Base-by-base conservation (phyloP, 2,329 filamentous ascomycete genomes). In the Cryoendolithus antarcticus region DNA sequence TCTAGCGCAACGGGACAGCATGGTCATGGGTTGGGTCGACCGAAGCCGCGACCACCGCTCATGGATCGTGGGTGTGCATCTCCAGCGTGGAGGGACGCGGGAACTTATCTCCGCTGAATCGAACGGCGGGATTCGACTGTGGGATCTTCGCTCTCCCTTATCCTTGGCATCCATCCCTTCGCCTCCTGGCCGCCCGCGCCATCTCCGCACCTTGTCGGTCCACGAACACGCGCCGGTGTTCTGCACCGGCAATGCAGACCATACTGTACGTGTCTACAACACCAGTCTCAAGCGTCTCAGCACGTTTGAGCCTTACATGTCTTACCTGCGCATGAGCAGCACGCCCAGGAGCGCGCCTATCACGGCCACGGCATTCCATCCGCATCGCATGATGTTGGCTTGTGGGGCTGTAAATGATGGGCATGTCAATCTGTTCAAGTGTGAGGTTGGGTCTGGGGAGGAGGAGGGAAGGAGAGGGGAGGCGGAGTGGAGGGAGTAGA, bases 191-290 rank as follows among this genome's bases (percentile, higher is more conserved):
- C 51, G 79, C 10, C 50, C 54, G 21, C 46, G 55, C 28, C 51
- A 47, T 39, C 46, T 58, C 9, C 77, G 86, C 40, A 93, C 85
- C 11, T 73, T 93, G 41, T 91, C 83, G 58, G 88, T 91, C 32
- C 91, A 98, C 60, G 91, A 98, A 62, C 91, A 98, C 62, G 76
- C 93, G 39, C 91, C 91, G 19, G 88, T 98, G 9, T 95, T 98
- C 66, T 86, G 86, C 50, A 94, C 86, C 45, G 91, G 91, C 52
- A 91, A 86, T 19, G 88, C 86, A 40, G 75, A 82, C 36, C 88
- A 94, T 57, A 74, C 78, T 15, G 85, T 96, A 53, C 93, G 93
- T 62, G 78, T 93, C 12, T 95, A 91, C 70, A 95, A 94, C 63
- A 60, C 62, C 43, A 82, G 82, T 44, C 45, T 57, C 12, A 45